These are phyloP conservation scores for Wickerhamomyces kurtzmanii DNA, from an alignment of 805 yeast genomes.

Conservation along the genomic window DNA sequence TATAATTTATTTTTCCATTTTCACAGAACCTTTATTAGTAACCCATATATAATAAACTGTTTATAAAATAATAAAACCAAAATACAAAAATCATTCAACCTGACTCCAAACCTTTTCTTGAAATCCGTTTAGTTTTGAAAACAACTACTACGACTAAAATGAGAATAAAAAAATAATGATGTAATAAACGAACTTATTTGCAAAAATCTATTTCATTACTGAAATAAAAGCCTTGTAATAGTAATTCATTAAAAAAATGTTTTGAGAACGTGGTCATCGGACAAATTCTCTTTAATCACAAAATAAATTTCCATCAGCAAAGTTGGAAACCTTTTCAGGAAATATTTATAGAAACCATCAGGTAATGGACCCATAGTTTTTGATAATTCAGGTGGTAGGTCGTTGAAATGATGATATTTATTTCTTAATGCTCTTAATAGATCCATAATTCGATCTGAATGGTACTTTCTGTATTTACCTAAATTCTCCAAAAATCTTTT, in stretches of 20 bases:
- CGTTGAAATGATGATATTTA: constrained; percentile 91
- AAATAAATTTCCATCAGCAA: constrained; percentile 67
- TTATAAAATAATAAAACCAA: too few species aligned
- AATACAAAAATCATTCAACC: too few species aligned
- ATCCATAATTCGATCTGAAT: constrained; percentile 71
- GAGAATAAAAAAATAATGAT: too few species aligned
- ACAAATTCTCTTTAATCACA: constrained; percentile 45
- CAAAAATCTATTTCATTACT: too few species aligned
- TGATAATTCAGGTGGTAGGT: constrained; percentile 62
- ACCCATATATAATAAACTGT: too few species aligned
- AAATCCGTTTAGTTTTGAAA: too few species aligned
- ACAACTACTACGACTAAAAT: too few species aligned
- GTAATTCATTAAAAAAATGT: constrained; percentile 28
- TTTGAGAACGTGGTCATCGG: constrained; percentile 52
- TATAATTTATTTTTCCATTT: too few species aligned
- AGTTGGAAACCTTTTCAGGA: constrained; percentile 65
- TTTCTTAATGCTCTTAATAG: constrained; percentile 82
- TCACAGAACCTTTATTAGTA: too few species aligned
- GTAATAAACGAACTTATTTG: too few species aligned
- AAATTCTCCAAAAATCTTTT: constrained; percentile 67
- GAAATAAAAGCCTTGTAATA: too few species aligned
- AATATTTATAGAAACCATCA: constrained; percentile 74
- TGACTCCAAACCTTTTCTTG: too few species aligned
- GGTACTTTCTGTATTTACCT: constrained; percentile 87
- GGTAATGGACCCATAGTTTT: constrained; percentile 71